Evolutionary conservation across 2,329 filamentous ascomycete species (phyloP).

Genomic region (Fusarium sterilihyphosum): DNA sequence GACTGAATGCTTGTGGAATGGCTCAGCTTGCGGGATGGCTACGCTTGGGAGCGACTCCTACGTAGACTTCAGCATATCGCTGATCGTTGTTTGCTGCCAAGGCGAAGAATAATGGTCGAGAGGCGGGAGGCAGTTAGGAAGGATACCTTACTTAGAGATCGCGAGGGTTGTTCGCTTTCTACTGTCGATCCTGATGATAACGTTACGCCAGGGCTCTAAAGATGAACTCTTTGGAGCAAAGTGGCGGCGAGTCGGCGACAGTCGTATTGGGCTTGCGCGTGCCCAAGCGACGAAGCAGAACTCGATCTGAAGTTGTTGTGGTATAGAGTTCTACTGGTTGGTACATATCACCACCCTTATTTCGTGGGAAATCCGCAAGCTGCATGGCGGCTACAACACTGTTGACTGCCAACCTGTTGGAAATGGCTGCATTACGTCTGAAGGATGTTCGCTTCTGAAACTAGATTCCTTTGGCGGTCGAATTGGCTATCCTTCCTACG

Average conservation of each 20-base stretch:
- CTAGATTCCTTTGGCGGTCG: fast-evolving
- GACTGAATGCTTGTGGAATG: not conserved
- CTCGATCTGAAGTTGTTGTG: too few species aligned
- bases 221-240: not conserved
- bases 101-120: not conserved
- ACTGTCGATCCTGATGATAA: not conserved
- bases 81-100: not conserved
- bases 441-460: not conserved
- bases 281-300: not conserved
- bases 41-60: not conserved
- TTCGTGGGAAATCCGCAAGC: not conserved
- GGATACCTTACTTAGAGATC: not conserved
- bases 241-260: too few species aligned
- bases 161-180: not conserved
- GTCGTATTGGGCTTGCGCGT: not conserved
- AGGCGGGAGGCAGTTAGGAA: too few species aligned
- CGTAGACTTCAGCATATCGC: fast-evolving
- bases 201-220: not conserved
- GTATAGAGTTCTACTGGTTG: not conserved
- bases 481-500: not conserved
- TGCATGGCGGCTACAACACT: not conserved
- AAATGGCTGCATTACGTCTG: not conserved
- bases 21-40: not conserved
- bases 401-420: not conserved
- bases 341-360: not conserved